phyloP scores from a whole-genome alignment of 345 rosid genomes.

The Odontarrhena argentea region DNA sequence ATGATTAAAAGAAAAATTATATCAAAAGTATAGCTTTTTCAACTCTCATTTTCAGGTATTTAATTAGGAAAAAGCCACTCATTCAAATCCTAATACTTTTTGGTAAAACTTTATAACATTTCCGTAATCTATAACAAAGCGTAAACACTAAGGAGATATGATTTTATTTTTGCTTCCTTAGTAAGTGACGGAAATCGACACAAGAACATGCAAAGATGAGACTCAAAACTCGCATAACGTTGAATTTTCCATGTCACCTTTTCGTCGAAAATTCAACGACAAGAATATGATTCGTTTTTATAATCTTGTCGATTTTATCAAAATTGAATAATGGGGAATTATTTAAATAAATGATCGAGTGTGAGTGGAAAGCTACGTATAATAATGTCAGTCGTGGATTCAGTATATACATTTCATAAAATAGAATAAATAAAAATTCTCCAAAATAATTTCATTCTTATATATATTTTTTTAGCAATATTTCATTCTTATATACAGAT shows the following conservation, averaged over 20 bases:
- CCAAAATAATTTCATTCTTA: too few relatives aligned
- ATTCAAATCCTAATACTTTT: not conserved
- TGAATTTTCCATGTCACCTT: conserved; percentile 35
- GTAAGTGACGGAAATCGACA: conserved; percentile 32
- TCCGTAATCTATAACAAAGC: not conserved
- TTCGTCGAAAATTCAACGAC: conserved; percentile 29
- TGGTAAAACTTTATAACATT: not conserved
- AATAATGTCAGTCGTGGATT: conserved; percentile 30
- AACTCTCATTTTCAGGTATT: not conserved
- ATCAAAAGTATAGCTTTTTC: conserved; percentile 21
- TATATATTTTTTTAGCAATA: too few relatives aligned
- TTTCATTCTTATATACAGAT: too few relatives aligned
- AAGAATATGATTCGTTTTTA: conserved; percentile 21
- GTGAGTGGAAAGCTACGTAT: conserved; percentile 17
- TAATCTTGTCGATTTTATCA: not conserved
- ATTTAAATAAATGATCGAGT: conserved; percentile 21
- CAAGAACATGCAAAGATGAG: conserved; percentile 21
- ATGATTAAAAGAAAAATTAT: not conserved
- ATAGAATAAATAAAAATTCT: too few relatives aligned
- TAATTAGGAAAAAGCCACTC: not conserved
- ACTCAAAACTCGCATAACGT: conserved; percentile 4
- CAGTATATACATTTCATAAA: not conserved
- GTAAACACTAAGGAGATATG: conserved; percentile 6
- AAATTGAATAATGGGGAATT: not conserved
- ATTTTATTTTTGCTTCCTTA: not conserved